These are phyloP conservation scores for Russula vinacea DNA, from an alignment of 768 basidiomycete species.

Conservation along the genomic window DNA sequence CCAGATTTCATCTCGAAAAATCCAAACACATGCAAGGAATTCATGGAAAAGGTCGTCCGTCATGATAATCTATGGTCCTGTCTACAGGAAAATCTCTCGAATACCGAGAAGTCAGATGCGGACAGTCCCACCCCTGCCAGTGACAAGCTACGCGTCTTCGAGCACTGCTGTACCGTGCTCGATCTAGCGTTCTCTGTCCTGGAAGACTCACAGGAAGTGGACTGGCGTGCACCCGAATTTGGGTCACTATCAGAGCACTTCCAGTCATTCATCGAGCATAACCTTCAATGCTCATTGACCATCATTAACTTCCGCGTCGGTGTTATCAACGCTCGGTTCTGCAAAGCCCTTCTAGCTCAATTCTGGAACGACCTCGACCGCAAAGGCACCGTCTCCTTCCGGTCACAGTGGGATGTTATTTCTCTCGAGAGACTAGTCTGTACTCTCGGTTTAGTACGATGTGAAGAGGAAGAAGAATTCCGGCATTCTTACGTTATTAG, in stretches of 20 bases:
- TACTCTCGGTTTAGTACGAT: background rate
- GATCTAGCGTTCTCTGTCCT: background rate
- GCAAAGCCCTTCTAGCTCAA: too few species aligned
- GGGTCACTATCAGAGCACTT: conserved; percentile 14
- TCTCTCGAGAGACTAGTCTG: background rate
- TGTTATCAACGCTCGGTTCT: too few species aligned
- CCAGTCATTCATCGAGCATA: conserved; percentile 3
- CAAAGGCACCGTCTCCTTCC: too few species aligned
- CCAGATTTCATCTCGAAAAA: too few species aligned
- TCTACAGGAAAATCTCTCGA: conserved; percentile 4
- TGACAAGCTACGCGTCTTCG: conserved; percentile 14
- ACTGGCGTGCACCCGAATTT: conserved; percentile 19
- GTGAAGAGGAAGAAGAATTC: background rate
- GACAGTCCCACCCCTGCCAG: conserved; percentile 4
- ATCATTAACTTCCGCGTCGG: background rate
- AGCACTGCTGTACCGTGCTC: background rate
- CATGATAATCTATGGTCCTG: too few species aligned
- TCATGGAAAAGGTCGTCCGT: too few species aligned
- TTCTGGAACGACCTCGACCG: too few species aligned
- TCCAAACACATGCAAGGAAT: too few species aligned
- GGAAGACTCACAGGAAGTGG: conserved; percentile 6
- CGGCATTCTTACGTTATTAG: conserved; percentile 3
- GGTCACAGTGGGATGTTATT: too few species aligned
- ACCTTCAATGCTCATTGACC: conserved; percentile 1
- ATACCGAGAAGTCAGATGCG: background rate